Evolutionary conservation across 768 basidiomycete genomes (phyloP).

Genomic region (Pleurotus giganteus): DNA sequence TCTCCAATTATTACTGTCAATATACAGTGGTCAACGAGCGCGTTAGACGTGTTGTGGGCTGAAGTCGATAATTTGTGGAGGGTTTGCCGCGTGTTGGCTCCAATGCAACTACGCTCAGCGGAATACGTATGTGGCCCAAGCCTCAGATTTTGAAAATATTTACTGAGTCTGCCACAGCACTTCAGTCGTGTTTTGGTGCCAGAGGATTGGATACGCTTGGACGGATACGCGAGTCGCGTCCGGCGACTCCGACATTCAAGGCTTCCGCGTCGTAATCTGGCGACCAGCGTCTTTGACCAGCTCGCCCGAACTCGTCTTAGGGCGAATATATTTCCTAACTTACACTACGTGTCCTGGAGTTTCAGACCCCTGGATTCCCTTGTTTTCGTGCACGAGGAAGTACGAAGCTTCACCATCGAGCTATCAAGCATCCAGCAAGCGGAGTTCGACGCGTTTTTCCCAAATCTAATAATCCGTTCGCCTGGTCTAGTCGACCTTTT

Average conservation of each 20-base stretch:
- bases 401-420: conserved; percentile 34
- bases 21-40: conserved; percentile 45
- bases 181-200: conserved; percentile 40
- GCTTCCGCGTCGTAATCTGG: conserved; percentile 24
- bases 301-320: background rate
- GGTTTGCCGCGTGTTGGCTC: conserved; percentile 49
- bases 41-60: conserved; percentile 49
- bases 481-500: conserved; percentile 44
- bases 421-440: conserved; percentile 12
- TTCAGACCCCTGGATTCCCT: conserved; percentile 30
- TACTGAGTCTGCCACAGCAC: conserved; percentile 24
- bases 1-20: conserved; percentile 22
- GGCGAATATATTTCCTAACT: background rate
- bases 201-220: conserved; percentile 54
- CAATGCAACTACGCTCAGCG: too few relatives aligned
- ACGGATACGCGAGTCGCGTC: conserved; percentile 53
- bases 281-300: conserved; percentile 31
- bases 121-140: conserved; percentile 22
- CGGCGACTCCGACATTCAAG: conserved; percentile 30
- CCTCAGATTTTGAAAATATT: conserved; percentile 13
- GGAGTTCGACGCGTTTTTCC: conserved; percentile 18
- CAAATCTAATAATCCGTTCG: conserved; percentile 44
- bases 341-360: background rate
- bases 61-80: conserved; percentile 42
- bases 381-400: conserved; percentile 55